Evolutionary conservation across 345 rosid species (phyloP).

Genomic region (Arabidopsis thaliana): DNA sequence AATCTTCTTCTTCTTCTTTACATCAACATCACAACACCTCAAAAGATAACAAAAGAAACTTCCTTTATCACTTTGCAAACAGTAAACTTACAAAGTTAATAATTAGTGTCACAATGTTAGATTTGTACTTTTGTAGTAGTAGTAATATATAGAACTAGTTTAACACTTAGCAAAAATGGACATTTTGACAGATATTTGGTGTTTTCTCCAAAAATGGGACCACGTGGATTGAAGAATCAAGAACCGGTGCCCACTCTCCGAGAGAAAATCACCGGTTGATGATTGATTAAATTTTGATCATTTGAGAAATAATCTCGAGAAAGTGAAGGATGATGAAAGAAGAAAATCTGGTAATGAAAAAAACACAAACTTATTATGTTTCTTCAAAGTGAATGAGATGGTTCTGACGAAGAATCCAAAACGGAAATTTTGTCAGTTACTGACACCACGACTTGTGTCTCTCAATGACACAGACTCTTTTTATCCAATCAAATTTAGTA

Average conservation of each 20-base stretch:
- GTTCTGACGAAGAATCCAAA: conserved; percentile 42
- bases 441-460: conserved; percentile 52
- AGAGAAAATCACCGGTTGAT: neutral
- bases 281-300: conserved; percentile 40
- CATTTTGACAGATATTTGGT: conserved; percentile 52
- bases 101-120: neutral
- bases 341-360: neutral
- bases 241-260: conserved; percentile 57
- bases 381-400: conserved; percentile 13
- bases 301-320: neutral
- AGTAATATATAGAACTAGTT: conserved; percentile 17
- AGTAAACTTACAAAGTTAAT: conserved; percentile 12
- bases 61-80: conserved; percentile 9
- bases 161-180: conserved; percentile 42
- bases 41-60: conserved; percentile 24
- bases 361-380: conserved; percentile 8
- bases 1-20: conserved; percentile 27
- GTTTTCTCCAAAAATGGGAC: conserved; percentile 53
- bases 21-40: conserved; percentile 24
- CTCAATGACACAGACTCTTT: conserved; percentile 43
- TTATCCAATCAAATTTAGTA: conserved; percentile 27
- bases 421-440: conserved; percentile 35
- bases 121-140: neutral
- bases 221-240: conserved; percentile 63
- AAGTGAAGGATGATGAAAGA: conserved; percentile 31